Conservation (phyloP, 192 early-diverging fungal species). For the Haplosporangium gracile region DNA sequence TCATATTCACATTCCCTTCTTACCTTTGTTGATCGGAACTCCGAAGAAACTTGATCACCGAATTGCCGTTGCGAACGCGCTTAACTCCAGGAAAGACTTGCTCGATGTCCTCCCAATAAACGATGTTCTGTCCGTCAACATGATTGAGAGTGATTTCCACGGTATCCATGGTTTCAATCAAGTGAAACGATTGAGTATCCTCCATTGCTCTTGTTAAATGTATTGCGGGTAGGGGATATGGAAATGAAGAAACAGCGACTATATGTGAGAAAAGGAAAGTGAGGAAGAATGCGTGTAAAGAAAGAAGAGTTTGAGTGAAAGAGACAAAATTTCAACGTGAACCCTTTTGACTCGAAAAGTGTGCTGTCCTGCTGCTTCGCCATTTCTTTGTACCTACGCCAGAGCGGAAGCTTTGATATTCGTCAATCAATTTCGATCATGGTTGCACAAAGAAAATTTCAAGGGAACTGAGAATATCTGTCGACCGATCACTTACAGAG, state of each 20-base stretch:
- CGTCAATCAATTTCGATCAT: no score
- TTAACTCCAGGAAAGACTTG: constrained; percentile 24
- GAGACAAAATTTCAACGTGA: not conserved
- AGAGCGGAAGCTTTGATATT: no score
- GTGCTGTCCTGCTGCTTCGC: not conserved
- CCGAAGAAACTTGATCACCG: no score
- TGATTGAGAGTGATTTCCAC: not conserved
- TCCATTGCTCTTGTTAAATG: constrained; percentile 10
- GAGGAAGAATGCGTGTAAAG: not conserved
- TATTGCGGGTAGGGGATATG: not conserved
- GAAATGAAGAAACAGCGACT: not conserved
- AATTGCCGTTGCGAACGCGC: not conserved
- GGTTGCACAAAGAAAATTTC: no score
- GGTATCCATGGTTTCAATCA: not conserved
- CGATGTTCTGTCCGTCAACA: constrained; percentile 17
- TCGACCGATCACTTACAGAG: no score
- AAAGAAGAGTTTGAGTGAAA: not conserved
- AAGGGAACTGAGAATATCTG: no score
- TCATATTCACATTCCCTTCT: no score
- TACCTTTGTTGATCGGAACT: not conserved
- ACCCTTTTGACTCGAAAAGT: not conserved
- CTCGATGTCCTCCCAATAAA: constrained; percentile 28
- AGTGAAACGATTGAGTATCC: constrained; percentile 28
- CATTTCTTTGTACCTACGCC: not conserved
- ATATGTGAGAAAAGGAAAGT: not conserved